These are phyloP conservation scores for Cruciata laevipes DNA, from an alignment of 257 asterid genomes.

Conservation along the genomic window DNA sequence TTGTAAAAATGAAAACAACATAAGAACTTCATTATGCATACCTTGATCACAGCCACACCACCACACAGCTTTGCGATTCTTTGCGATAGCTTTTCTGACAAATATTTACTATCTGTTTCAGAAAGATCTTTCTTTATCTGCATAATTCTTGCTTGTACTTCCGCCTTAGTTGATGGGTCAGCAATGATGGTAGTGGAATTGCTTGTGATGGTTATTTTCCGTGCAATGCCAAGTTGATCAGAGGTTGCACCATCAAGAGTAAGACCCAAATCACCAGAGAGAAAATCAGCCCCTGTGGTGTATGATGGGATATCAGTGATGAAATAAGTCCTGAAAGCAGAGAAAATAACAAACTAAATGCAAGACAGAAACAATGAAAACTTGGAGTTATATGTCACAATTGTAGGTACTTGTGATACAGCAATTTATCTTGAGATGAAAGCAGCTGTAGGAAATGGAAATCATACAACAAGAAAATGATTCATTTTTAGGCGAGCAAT, in stretches of 20 bases:
- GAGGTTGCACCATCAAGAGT: constrained; percentile 72
- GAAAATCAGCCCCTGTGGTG: constrained; percentile 85
- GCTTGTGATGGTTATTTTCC: constrained; percentile 58
- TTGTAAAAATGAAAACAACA: neutral
- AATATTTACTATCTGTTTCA: constrained; percentile 61
- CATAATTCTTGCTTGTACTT: constrained; percentile 83
- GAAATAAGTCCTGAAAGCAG: neutral
- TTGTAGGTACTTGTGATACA: neutral
- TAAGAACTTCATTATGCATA: constrained; percentile 3
- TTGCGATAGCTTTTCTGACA: constrained; percentile 62
- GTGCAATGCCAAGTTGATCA: constrained; percentile 98
- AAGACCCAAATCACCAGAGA: constrained; percentile 82
- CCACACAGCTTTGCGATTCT: constrained; percentile 91
- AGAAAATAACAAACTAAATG: constrained; percentile 12
- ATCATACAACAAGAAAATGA: neutral
- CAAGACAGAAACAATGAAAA: neutral
- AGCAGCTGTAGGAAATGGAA: neutral
- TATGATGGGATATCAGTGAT: constrained; percentile 11
- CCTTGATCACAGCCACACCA: constrained; percentile 82
- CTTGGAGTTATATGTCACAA: neutral
- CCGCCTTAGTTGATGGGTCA: constrained; percentile 85
- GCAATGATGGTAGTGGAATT: constrained; percentile 74
- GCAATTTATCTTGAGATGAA: neutral
- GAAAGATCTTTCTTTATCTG: constrained; percentile 89
- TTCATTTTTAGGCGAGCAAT: neutral